Evolutionary conservation across 257 asterid species (phyloP).

Genomic region (Solanum tarijense): DNA sequence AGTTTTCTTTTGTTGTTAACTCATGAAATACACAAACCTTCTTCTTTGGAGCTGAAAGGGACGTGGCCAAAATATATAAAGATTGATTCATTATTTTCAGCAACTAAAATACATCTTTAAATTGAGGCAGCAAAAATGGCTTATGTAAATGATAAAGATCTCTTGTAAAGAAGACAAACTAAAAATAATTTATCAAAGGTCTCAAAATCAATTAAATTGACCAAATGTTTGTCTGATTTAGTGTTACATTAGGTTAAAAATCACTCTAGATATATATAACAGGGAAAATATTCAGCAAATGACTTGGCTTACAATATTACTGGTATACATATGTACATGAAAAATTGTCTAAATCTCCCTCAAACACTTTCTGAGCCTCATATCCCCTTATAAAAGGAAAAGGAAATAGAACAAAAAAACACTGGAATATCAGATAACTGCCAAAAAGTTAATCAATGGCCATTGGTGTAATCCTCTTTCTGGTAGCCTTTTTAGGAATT

Average conservation of each 20-base stretch:
- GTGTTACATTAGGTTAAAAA: background rate
- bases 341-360: background rate
- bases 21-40: background rate
- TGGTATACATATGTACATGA: background rate
- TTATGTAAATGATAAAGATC: background rate
- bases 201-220: background rate
- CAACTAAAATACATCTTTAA: too few species aligned
- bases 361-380: background rate
- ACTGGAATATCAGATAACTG: background rate
- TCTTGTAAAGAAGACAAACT: background rate
- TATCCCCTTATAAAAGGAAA: background rate
- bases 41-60: background rate
- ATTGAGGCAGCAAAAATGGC: background rate
- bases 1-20: background rate
- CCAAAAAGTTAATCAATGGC: conserved; percentile 38
- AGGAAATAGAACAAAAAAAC: background rate
- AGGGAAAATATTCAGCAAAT: background rate
- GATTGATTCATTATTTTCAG: background rate
- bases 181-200: background rate
- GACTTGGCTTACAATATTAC: background rate
- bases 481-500: conserved; percentile 33
- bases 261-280: background rate
- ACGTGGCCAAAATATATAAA: background rate
- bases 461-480: conserved; percentile 79
- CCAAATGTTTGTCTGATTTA: background rate